phyloP scores from a whole-genome alignment of 345 rosid genomes.

The Salix suchowensis region DNA sequence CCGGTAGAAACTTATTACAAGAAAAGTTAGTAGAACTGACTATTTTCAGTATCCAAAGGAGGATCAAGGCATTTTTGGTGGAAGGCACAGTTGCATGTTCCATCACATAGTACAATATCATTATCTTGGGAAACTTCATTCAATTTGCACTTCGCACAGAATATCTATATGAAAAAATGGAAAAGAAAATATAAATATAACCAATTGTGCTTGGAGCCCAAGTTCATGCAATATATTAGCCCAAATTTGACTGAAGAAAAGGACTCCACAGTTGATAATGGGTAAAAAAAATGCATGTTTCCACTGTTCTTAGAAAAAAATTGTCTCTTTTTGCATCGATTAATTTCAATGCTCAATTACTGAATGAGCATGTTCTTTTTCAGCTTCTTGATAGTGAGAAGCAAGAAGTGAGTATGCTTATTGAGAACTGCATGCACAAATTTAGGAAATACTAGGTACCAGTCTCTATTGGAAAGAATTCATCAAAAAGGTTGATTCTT shows the following conservation, averaged over 20 bases:
- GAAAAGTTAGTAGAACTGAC: conserved; percentile 41
- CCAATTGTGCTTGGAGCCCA: background rate
- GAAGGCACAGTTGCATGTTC: conserved; percentile 86
- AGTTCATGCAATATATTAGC: background rate
- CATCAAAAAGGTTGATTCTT: background rate
- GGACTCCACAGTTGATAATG: background rate
- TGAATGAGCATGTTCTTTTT: background rate
- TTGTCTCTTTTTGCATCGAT: background rate
- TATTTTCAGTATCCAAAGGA: conserved; percentile 77
- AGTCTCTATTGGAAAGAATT: background rate
- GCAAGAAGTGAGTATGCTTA: background rate
- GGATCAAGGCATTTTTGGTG: conserved; percentile 95
- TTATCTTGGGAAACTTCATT: conserved; percentile 85
- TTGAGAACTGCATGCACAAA: background rate
- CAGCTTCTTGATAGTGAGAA: background rate
- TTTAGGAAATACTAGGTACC: background rate
- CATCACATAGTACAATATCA: conserved; percentile 94
- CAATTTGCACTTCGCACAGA: conserved; percentile 85
- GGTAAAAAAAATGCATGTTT: background rate
- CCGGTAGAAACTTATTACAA: background rate
- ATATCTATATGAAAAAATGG: conserved; percentile 49
- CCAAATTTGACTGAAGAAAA: background rate
- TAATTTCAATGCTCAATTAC: background rate
- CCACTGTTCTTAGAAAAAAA: background rate
- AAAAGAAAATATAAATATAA: conserved; percentile 8